phyloP scores from a whole-genome alignment of 1,139 yeast genomes.

The Candida buenavistaensis region DNA sequence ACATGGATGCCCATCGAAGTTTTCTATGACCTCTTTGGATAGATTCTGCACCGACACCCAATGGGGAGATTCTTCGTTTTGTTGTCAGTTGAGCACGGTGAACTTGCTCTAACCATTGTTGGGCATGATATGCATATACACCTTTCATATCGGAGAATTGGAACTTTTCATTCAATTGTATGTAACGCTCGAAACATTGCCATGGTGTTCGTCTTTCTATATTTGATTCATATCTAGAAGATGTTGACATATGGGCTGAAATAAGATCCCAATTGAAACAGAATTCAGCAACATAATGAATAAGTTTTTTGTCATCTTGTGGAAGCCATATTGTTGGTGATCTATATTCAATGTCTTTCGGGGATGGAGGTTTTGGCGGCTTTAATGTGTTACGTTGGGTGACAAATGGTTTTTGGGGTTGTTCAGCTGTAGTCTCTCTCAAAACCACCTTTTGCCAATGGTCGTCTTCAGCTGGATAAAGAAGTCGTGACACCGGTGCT shows the following conservation, averaged over 20 bases:
- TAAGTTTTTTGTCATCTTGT: constrained; percentile 80
- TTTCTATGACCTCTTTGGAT: constrained; percentile 90
- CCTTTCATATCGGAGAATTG: constrained; percentile 89
- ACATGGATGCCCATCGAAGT: constrained; percentile 90
- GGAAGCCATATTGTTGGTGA: constrained; percentile 97
- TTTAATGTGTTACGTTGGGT: constrained; percentile 60
- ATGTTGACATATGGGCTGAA: constrained; percentile 69
- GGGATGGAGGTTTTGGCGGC: constrained; percentile 88
- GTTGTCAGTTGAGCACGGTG: constrained; percentile 85
- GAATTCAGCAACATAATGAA: constrained; percentile 81
- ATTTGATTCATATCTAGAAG: constrained; percentile 70
- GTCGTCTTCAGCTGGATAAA: constrained; percentile 62
- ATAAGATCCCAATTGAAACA: constrained; percentile 93
- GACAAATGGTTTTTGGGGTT: no score
- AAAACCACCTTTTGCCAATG: constrained; percentile 63
- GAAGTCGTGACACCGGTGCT: constrained; percentile 44
- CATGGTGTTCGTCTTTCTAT: constrained; percentile 96
- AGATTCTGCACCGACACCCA: constrained; percentile 89
- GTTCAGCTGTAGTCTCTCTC: no score
- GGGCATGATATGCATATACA: constrained; percentile 78
- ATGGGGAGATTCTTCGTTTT: constrained; percentile 83
- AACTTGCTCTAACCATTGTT: constrained; percentile 90
- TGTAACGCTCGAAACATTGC: constrained; percentile 97
- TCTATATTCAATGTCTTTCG: constrained; percentile 74
- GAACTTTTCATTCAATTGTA: constrained; percentile 86